Evolutionary conservation across 306 rosid species (phyloP).

Genomic region (Canavalia ensiformis): DNA sequence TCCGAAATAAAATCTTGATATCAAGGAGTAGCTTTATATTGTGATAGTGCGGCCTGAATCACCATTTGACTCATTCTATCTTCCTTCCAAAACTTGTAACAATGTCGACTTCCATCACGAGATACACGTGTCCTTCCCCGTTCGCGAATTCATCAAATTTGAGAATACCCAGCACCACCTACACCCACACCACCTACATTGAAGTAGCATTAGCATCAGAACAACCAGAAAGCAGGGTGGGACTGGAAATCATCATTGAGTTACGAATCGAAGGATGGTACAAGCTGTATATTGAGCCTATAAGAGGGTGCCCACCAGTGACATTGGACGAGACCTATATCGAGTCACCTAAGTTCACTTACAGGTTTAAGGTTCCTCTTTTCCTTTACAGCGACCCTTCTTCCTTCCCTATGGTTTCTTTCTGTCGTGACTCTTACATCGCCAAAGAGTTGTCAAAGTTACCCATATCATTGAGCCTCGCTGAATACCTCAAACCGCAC

Average conservation of each 20-base stretch:
- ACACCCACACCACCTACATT: too few relatives aligned
- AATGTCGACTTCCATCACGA: too few relatives aligned
- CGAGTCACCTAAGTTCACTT: constrained; percentile 2
- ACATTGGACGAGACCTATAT: background rate
- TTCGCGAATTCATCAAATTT: too few relatives aligned
- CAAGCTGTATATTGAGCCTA: constrained; percentile 4
- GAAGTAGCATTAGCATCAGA: too few relatives aligned
- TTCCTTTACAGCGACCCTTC: background rate
- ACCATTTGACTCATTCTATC: too few relatives aligned
- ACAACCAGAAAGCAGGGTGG: too few relatives aligned
- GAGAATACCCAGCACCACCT: too few relatives aligned
- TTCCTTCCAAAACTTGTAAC: too few relatives aligned
- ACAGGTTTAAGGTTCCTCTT: background rate
- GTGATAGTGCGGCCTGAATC: too few relatives aligned
- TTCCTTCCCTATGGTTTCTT: background rate
- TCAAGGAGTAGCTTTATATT: too few relatives aligned
- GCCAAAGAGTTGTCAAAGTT: background rate
- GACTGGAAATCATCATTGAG: background rate
- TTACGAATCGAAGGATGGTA: background rate
- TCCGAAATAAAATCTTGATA: too few relatives aligned
- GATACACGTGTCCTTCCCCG: too few relatives aligned
- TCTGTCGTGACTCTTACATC: background rate
- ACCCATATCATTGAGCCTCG: background rate
- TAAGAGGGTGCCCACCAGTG: background rate
- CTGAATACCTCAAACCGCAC: background rate